Conservation (phyloP, 2,329 filamentous ascomycete species). For the Fusarium paranaense region DNA sequence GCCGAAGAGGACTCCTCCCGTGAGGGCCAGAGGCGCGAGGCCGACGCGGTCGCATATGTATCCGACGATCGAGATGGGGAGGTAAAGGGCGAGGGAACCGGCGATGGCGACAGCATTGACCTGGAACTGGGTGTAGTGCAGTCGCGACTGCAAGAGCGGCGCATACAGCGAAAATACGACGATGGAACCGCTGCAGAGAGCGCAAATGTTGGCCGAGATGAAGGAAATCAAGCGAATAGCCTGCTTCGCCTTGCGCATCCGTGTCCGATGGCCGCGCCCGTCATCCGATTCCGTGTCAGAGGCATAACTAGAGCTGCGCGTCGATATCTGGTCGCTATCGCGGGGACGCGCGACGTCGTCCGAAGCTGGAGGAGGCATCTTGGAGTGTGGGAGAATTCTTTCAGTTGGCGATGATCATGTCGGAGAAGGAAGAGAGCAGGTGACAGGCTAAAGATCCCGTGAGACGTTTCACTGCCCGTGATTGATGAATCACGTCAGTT, state of each 20-base stretch:
- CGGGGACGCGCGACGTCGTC: slow-evolving; percentile 30
- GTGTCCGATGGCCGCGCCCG: slow-evolving; percentile 39
- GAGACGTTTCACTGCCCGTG: not conserved
- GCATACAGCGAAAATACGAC: slow-evolving; percentile 95
- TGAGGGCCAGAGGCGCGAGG: slow-evolving; percentile 79
- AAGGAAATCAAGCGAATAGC: slow-evolving; percentile 62
- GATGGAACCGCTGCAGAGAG: slow-evolving; percentile 89
- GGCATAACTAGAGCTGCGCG: slow-evolving; percentile 38
- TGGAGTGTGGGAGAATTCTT: not conserved
- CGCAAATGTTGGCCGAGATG: slow-evolving; percentile 64
- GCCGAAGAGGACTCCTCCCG: slow-evolving; percentile 81
- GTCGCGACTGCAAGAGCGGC: slow-evolving; percentile 84
- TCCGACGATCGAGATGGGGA: slow-evolving; percentile 90
- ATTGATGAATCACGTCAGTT: slow-evolving; percentile 31
- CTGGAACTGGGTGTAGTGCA: slow-evolving; percentile 90
- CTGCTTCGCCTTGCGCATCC: slow-evolving; percentile 44
- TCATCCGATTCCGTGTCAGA: slow-evolving; percentile 35
- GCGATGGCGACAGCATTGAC: slow-evolving; percentile 92
- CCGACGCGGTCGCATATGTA: slow-evolving; percentile 92
- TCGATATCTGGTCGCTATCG: slow-evolving; percentile 42
- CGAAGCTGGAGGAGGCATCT: slow-evolving; percentile 38
- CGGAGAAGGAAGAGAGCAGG: not conserved
- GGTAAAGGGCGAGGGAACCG: slow-evolving; percentile 88
- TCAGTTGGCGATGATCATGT: slow-evolving; percentile 21
- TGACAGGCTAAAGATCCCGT: not conserved